Evolutionary conservation across 2,329 filamentous ascomycete species (phyloP).

Genomic region (Botryotinia narcissicola): DNA sequence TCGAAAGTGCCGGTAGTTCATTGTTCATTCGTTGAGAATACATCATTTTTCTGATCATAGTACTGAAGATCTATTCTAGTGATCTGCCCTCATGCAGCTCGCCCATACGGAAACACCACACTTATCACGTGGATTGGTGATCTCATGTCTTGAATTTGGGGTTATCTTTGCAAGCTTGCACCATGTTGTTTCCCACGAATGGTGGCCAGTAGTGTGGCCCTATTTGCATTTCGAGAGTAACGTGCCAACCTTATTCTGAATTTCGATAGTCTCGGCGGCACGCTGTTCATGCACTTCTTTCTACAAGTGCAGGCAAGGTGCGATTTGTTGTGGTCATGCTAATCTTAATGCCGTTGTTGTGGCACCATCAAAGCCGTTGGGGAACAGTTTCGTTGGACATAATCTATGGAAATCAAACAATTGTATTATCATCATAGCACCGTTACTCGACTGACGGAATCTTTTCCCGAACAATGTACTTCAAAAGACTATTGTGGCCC

Average conservation of each 20-base stretch:
- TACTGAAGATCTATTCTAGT: neutral
- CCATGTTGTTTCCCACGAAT: neutral
- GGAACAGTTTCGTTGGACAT: too few relatives aligned
- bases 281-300: constrained; percentile 3
- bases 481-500: neutral
- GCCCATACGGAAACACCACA: neutral
- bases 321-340: neutral
- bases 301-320: neutral
- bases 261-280: constrained; percentile 2
- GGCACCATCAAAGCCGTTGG: neutral
- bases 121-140: neutral
- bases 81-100: neutral
- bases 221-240: neutral
- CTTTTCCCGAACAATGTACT: neutral
- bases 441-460: neutral
- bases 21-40: neutral
- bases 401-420: neutral
- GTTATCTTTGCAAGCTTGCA: constrained; percentile 1
- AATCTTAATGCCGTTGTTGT: neutral
- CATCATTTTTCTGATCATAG: neutral
- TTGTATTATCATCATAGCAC: neutral
- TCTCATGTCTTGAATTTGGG: neutral
- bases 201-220: neutral
- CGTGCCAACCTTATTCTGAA: constrained; percentile 1
- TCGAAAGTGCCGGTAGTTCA: neutral